Percentiles rank a stretch among this genome's conserved stretches.
phyloP scores from a whole-genome alignment of 108 stramenopile species.

The Seminavis robusta region DNA sequence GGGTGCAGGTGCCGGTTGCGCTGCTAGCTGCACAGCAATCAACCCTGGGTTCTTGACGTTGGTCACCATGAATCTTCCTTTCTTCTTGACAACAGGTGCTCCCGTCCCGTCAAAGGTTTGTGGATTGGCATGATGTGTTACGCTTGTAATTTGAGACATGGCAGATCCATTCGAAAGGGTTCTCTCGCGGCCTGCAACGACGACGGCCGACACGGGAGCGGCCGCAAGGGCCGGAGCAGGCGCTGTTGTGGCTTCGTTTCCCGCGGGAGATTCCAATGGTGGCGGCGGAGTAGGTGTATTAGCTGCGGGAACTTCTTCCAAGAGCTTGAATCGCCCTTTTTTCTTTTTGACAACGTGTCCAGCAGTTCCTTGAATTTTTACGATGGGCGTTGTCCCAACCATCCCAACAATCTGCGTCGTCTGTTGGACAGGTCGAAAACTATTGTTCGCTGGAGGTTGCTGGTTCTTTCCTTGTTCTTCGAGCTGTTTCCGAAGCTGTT shows the following conservation, averaged over 20 bases:
- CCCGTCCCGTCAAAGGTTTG: constrained; percentile 18
- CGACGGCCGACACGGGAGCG: not conserved
- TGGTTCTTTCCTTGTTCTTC: no score
- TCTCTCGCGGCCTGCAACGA: no score
- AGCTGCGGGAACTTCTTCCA: constrained; percentile 28
- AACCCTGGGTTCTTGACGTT: constrained; percentile 26
- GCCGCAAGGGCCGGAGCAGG: not conserved
- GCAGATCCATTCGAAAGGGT: no score
- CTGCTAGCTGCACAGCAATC: not conserved
- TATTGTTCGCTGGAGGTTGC: no score
- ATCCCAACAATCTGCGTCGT: constrained; percentile 32
- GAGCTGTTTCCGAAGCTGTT: not conserved
- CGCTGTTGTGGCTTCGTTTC: not conserved
- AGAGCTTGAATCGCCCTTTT: constrained; percentile 37
- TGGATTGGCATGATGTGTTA: no score
- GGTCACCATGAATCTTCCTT: constrained; percentile 41
- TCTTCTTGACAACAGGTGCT: constrained; percentile 36
- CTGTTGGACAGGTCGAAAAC: no score
- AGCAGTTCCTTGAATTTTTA: constrained; percentile 21
- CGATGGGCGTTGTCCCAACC: constrained; percentile 37
- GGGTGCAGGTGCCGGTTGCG: not conserved
- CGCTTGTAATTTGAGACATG: no score
- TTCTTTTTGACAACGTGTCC: constrained; percentile 33
- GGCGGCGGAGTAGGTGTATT: not conserved
- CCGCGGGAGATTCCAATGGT: not conserved